Conservation (phyloP, 1,284 basidiomycete species). For the Pascua guehoae region DNA sequence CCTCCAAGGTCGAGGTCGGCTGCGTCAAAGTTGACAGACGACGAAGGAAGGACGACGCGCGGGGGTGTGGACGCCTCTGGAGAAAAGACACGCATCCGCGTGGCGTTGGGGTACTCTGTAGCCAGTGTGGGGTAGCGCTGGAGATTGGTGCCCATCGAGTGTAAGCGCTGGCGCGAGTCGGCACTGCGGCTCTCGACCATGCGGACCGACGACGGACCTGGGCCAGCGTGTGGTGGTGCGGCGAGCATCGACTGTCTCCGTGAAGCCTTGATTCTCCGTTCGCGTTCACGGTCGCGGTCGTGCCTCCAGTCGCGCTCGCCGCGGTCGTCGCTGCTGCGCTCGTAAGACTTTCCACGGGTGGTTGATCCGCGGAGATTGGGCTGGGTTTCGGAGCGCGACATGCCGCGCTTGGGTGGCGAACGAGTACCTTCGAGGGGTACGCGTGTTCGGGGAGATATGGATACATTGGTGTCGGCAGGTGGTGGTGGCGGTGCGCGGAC, state of each 20-base stretch:
- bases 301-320: constrained; percentile 6
- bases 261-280: constrained; percentile 2
- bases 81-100: not conserved
- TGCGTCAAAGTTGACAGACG: constrained; percentile 4
- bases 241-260: constrained; percentile 24
- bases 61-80: constrained; percentile 6
- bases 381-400: constrained; percentile 4
- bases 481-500: no score
- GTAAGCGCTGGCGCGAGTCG: constrained; percentile 25
- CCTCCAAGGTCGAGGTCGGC: constrained; percentile 35
- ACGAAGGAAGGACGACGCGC: not conserved
- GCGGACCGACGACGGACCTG: constrained; percentile 29
- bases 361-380: constrained; percentile 10
- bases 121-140: constrained; percentile 13
- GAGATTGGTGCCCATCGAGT: constrained; percentile 14
- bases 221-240: no score
- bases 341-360: no score
- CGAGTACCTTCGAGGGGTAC: no score
- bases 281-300: constrained; percentile 11
- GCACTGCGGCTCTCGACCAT: constrained; percentile 37
- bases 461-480: no score
- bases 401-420: constrained; percentile 10
- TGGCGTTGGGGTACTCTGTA: constrained; percentile 9
- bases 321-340: no score
- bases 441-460: no score